Base-by-base conservation (phyloP, 148 eudicot genomes). In the Chenopodium berlandieri region DNA sequence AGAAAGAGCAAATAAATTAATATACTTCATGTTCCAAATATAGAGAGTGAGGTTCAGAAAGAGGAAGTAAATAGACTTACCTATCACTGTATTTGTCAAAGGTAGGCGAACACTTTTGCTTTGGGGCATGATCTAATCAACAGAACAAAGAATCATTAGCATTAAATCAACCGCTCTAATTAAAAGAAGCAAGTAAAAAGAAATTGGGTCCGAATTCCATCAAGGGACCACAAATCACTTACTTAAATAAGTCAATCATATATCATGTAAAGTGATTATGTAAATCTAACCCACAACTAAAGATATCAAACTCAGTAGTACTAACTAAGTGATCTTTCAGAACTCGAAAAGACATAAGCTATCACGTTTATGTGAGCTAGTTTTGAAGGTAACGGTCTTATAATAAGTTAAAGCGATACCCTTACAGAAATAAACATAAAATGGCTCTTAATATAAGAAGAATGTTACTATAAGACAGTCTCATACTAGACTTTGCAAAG, bases 31-130 rank as follows among this genome's bases (percentile, higher is more conserved):
- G 44, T 40, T 40, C 44, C 8, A 40, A 40, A 0, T 40, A 40
- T 40, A 40, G 44, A 40, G 8, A 40, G 44, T 4, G 7, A 40
- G 44, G 44, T 20, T 71, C 20, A 37, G 50, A 71, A 37, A 71
- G 74, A 37, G 12, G 44, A 2, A 37, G 48, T 17, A 40, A 66
- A 23, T n/a, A n/a, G 50, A 52, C 75, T 56, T 76, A 82, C 84
- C 76, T 70, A 82, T 76, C 80, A 82, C 84, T 82, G 76, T 76
- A 19, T 13, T 40, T 8, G n/a, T 25, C 10, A 82, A 82, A 71
- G 63, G 76, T 77, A 25, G 79, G 58, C 54, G 23, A 76, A 70
- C 71, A 82, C 71, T 77, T 82, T 82, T 69, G 69, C 79, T 75
- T 81, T 81, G 52, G 30, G 50, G 76, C 27, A 76, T n/a, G 34